Conservation (phyloP, 2,329 filamentous ascomycete species). For the Pseudogymnoascus sp. region DNA sequence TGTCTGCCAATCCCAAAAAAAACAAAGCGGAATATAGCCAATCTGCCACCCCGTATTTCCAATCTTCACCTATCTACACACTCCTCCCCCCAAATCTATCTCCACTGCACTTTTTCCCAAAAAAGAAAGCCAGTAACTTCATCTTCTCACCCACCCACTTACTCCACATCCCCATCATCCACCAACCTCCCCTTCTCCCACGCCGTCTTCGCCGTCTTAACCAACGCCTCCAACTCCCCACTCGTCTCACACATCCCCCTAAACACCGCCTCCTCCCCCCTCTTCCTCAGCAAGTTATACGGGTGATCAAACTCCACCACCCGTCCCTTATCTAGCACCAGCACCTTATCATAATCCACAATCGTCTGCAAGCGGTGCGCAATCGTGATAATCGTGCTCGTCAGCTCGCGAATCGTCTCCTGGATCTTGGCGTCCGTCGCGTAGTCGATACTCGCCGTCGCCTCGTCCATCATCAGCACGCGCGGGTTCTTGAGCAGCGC, state of each 20-base stretch:
- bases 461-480: constrained; percentile 98
- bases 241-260: constrained; percentile 61
- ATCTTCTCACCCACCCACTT: background rate
- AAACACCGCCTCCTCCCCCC: constrained; percentile 36
- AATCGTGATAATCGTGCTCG: constrained; percentile 91
- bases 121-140: too few species aligned
- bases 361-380: constrained; percentile 94
- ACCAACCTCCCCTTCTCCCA: constrained; percentile 34
- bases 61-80: background rate
- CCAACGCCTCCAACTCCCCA: constrained; percentile 50
- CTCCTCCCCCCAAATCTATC: background rate
- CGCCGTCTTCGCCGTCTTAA: constrained; percentile 43
- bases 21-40: background rate
- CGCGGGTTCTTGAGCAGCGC: constrained; percentile 86
- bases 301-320: constrained; percentile 90
- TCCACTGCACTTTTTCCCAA: background rate
- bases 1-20: background rate
- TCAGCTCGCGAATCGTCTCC: constrained; percentile 87
- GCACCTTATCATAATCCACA: constrained; percentile 94
- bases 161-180: constrained; percentile 19
- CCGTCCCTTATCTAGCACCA: constrained; percentile 82
- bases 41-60: background rate
- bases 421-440: constrained; percentile 93
- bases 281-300: constrained; percentile 64
- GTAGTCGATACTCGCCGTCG: constrained; percentile 95